phyloP scores from a whole-genome alignment of 2,329 filamentous ascomycete genomes.

The Lachnellula hyalina region DNA sequence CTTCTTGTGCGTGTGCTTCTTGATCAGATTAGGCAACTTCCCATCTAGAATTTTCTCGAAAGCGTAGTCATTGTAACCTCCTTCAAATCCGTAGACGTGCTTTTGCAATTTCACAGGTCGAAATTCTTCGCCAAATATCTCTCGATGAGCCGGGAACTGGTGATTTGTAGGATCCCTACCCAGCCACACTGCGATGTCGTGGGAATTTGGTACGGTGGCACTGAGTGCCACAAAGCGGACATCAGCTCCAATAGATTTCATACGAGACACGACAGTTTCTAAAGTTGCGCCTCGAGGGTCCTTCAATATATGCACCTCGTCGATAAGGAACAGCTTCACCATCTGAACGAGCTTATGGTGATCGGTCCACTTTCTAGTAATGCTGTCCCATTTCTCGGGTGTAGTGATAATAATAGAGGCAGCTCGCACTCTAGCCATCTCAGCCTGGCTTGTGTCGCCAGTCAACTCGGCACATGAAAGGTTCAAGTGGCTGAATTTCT shows the following conservation, averaged over 20 bases:
- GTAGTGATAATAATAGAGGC: slow-evolving; percentile 83
- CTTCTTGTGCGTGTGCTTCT: slow-evolving; percentile 62
- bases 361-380: slow-evolving; percentile 82
- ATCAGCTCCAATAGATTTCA: slow-evolving; percentile 73
- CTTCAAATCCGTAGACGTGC: slow-evolving; percentile 67
- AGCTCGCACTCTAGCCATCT: slow-evolving; percentile 63
- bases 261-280: slow-evolving; percentile 78
- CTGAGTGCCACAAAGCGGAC: slow-evolving; percentile 78
- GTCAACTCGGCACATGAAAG: slow-evolving; percentile 73
- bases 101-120: slow-evolving; percentile 73
- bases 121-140: slow-evolving; percentile 74
- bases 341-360: slow-evolving; percentile 68
- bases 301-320: slow-evolving; percentile 83
- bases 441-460: slow-evolving; percentile 66
- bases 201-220: slow-evolving; percentile 77
- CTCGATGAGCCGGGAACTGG: slow-evolving; percentile 57
- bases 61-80: slow-evolving; percentile 62
- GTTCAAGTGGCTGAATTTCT: slow-evolving; percentile 64
- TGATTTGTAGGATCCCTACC: slow-evolving; percentile 58
- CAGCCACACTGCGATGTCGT: slow-evolving; percentile 76
- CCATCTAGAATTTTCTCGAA: slow-evolving; percentile 67
- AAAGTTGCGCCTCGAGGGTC: slow-evolving; percentile 73
- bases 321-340: slow-evolving; percentile 75
- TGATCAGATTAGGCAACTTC: slow-evolving; percentile 61
- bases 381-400: slow-evolving; percentile 87